A percentile compares a stretch with the other conserved stretches of the same genome.
Evolutionary conservation across 2,329 filamentous ascomycete genomes (phyloP).

Genomic region (Fusarium hostae): DNA sequence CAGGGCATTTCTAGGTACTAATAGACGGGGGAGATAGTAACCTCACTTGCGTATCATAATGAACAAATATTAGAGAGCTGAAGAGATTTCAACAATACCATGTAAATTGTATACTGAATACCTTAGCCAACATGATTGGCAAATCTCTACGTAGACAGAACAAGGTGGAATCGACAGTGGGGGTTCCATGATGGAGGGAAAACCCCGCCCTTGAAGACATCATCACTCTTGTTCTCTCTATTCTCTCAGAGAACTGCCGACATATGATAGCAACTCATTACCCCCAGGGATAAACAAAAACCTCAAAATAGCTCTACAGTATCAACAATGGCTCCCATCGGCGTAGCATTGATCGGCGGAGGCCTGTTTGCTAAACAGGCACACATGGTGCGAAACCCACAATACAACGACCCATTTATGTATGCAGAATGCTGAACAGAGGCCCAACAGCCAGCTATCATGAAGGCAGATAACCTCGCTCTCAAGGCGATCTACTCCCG

Average conservation of each 20-base stretch:
- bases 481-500: slow-evolving; percentile 76
- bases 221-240: slow-evolving; percentile 10
- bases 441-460: slow-evolving; percentile 64
- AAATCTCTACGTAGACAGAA: background rate
- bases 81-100: background rate
- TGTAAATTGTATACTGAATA: background rate
- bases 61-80: background rate
- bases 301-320: slow-evolving; percentile 4
- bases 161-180: slow-evolving; percentile 5
- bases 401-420: background rate
- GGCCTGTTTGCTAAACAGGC: slow-evolving; percentile 71
- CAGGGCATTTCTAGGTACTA: background rate
- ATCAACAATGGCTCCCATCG: slow-evolving; percentile 52
- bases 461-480: slow-evolving; percentile 59
- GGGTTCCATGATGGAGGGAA: slow-evolving; percentile 17
- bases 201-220: slow-evolving; percentile 21
- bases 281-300: background rate
- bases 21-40: background rate
- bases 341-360: slow-evolving; percentile 70
- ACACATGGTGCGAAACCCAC: slow-evolving; percentile 59
- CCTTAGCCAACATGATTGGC: background rate
- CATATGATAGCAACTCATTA: slow-evolving; percentile 9
- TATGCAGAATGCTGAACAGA: slow-evolving; percentile 19
- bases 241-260: slow-evolving; percentile 20
- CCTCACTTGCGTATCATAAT: background rate